These are phyloP conservation scores for Suhomyces prunicola DNA, from an alignment of 805 yeast genomes.

Conservation along the genomic window DNA sequence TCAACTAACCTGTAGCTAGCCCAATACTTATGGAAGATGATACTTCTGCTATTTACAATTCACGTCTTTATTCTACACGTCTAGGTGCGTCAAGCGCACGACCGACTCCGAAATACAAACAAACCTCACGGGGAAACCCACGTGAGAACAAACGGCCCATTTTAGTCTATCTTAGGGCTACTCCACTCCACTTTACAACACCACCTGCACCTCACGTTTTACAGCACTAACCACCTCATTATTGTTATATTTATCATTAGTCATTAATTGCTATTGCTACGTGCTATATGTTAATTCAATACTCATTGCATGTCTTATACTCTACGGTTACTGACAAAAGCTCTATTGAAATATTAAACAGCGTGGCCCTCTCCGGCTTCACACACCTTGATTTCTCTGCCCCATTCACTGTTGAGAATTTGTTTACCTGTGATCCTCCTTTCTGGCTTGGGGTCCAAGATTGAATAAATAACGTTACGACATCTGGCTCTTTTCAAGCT, in stretches of 20 bases:
- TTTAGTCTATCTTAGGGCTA: not conserved
- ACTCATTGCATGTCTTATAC: not conserved
- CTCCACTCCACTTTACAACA: not conserved
- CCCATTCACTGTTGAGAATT: slow-evolving; percentile 92
- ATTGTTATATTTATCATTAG: not conserved
- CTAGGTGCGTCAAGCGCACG: not conserved
- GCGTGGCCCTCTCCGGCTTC: slow-evolving; percentile 53
- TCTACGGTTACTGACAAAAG: not conserved
- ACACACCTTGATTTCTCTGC: slow-evolving; percentile 80
- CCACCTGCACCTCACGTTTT: too few species aligned
- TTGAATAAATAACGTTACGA: slow-evolving; percentile 88
- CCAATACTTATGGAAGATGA: not conserved
- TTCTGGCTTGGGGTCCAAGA: slow-evolving; percentile 85
- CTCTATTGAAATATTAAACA: not conserved
- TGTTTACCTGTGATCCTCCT: slow-evolving; percentile 87
- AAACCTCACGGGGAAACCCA: not conserved
- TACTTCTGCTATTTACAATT: not conserved
- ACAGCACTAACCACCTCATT: too few species aligned
- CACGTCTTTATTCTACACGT: not conserved
- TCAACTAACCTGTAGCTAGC: slow-evolving; percentile 1
- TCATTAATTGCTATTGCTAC: not conserved
- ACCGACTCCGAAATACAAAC: not conserved
- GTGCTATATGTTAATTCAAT: not conserved
- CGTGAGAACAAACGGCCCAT: not conserved
- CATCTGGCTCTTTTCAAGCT: slow-evolving; percentile 80